Conservation (phyloP, 2,329 filamentous ascomycete species). For the Fusarium nisikadoi region DNA sequence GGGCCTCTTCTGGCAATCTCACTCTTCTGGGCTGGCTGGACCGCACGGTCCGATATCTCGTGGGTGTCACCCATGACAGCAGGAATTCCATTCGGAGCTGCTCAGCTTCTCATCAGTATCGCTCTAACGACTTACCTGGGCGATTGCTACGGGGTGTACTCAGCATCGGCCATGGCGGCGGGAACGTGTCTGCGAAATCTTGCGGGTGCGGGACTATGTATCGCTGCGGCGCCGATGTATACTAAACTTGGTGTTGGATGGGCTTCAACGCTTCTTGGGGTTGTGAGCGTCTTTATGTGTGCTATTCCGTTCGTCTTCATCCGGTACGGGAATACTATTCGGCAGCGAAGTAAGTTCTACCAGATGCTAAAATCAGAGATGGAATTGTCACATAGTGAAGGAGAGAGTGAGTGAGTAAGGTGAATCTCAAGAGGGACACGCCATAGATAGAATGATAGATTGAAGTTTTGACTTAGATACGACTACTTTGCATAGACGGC, state of each 20-base stretch:
- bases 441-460: not conserved
- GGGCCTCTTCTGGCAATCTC: constrained; percentile 21
- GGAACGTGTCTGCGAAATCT: constrained; percentile 13
- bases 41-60: constrained; percentile 1
- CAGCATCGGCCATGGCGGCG: constrained; percentile 5
- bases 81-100: constrained; percentile 3
- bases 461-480: not conserved
- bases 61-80: constrained; percentile 15
- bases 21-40: constrained; percentile 38
- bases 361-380: constrained; percentile 11
- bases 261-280: constrained; percentile 7
- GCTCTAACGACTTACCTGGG: constrained; percentile 10
- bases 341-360: constrained; percentile 11
- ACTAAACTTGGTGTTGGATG: constrained; percentile 2
- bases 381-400: not conserved
- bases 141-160: constrained; percentile 8
- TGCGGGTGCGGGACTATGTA: not conserved
- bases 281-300: constrained; percentile 8
- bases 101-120: constrained; percentile 8
- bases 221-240: constrained; percentile 17
- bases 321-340: not conserved
- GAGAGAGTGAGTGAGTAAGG: constrained; percentile 2
- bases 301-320: constrained; percentile 15
- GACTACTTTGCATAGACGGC: rapidly evolving
- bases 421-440: rapidly evolving